Evolutionary conservation across 2,329 filamentous ascomycete genomes (phyloP), one percentile per base, ranked within the genome.

Genomic region (Stagonosporopsis tanaceti): DNA sequence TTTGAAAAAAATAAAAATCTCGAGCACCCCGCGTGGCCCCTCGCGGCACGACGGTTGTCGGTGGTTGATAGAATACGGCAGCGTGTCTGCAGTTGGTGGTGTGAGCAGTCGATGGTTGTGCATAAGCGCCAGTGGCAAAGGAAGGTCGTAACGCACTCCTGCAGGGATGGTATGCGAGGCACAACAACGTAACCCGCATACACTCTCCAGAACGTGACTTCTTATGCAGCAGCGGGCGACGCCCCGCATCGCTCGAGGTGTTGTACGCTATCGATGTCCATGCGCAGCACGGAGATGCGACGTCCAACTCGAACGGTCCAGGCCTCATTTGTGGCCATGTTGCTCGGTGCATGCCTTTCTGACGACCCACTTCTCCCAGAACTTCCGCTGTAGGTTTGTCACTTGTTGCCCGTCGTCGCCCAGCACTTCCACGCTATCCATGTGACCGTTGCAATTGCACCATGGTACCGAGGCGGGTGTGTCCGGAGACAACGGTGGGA

Each of bases 321-420:
- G 48, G 30, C 50, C 50, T 74, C 63, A 77, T 61, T 74, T 76
- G 63, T 76, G 73, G 35, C 68, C 70, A 59, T 79, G 77, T 59
- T 76, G 76, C 59, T 78, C 75, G 20, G 71, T 72, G 72, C 82
- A 85, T 24, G 57, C 55, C 59, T 79, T 72, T 44, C 80, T 72
- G 12, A 84, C 66, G 12, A 82, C 81, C 83, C 83, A 86, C 62
- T 79, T 79, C 69, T 86, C 82, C 83, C 83, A 85, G 50, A 79
- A 75, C 63, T 84, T 84, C 48, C 84, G 78, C 63, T 84, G 81
- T 34, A 71, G 65, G 59, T 80, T 78, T n/a, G 75, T 77, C 4
- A 84, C 81, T 37, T 68, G 70, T 3, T 74, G 57, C 1, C 82
- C 82, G 61, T 84, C 78, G 62, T 85, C 83, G 15, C 75, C 78